phyloP scores from a whole-genome alignment of 768 basidiomycete species.

The Tephrocybe sp. region DNA sequence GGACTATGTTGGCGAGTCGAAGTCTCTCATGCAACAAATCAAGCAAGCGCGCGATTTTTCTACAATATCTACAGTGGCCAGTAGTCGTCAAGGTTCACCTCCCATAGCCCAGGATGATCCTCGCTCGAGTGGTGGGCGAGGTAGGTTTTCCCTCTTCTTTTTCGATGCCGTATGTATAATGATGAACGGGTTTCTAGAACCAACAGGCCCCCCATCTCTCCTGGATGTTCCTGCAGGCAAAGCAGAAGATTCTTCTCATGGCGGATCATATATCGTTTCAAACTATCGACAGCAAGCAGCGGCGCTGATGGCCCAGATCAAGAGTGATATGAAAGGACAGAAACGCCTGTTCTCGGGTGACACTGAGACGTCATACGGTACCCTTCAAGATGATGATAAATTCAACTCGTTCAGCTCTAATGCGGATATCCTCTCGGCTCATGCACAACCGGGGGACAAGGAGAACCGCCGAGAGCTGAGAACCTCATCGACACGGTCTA shows the following conservation, averaged over 20 bases:
- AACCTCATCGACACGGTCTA: constrained; percentile 18
- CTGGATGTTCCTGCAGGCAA: constrained; percentile 31
- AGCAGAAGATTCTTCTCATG: constrained; percentile 26
- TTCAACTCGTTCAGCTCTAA: constrained; percentile 20
- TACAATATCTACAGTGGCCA: constrained; percentile 64
- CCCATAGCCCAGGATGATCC: constrained; percentile 14
- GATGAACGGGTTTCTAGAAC: constrained; percentile 20
- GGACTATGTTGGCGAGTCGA: constrained; percentile 80
- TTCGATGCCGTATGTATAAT: background rate
- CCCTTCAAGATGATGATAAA: constrained; percentile 32
- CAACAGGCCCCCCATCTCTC: constrained; percentile 30
- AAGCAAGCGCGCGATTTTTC: constrained; percentile 77
- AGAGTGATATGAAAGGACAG: constrained; percentile 70
- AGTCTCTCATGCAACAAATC: constrained; percentile 77
- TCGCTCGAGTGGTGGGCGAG: constrained; percentile 9
- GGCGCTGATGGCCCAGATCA: constrained; percentile 83
- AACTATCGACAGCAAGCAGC: constrained; percentile 77
- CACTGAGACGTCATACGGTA: constrained; percentile 51
- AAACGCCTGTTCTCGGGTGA: constrained; percentile 74
- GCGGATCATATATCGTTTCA: constrained; percentile 54
- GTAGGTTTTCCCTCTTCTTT: too few species aligned
- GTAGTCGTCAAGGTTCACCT: constrained; percentile 34
- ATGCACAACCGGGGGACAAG: constrained; percentile 23
- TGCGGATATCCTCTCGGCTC: constrained; percentile 10
- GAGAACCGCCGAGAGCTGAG: constrained; percentile 32